These are phyloP conservation scores for Sporothrix mexicana DNA, from an alignment of 2,329 filamentous ascomycete species.

Conservation along the genomic window DNA sequence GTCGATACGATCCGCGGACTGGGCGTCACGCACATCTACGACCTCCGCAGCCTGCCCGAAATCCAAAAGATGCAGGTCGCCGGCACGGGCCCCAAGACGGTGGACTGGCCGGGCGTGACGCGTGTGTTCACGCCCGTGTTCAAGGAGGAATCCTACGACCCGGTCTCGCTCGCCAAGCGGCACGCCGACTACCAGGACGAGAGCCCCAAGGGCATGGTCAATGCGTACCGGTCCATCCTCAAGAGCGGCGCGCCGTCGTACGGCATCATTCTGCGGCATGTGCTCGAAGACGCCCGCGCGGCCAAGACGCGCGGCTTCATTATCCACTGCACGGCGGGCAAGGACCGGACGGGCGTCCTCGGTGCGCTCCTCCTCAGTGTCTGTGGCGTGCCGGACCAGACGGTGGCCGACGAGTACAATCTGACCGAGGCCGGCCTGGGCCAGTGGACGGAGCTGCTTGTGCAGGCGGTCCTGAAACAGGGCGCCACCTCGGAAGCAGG, in stretches of 20 bases:
- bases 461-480: constrained; percentile 56
- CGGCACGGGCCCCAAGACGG: constrained; percentile 43
- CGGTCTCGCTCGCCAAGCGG: constrained; percentile 66
- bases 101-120: constrained; percentile 57
- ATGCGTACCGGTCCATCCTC: constrained; percentile 60
- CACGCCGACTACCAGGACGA: constrained; percentile 64
- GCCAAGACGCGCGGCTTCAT: constrained; percentile 20
- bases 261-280: constrained; percentile 50
- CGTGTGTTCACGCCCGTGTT: constrained; percentile 71
- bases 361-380: constrained; percentile 69
- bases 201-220: constrained; percentile 45
- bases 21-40: constrained; percentile 69
- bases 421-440: constrained; percentile 68
- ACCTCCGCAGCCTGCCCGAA: constrained; percentile 69
- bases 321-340: constrained; percentile 77
- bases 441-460: constrained; percentile 57
- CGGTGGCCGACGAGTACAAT: constrained; percentile 71
- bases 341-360: constrained; percentile 76
- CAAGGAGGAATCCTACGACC: constrained; percentile 62
- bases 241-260: constrained; percentile 56
- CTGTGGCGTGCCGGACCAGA: constrained; percentile 63
- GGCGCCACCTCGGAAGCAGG: constrained; percentile 53
- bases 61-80: constrained; percentile 52
- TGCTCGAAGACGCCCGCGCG: constrained; percentile 50
- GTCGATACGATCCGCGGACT: constrained; percentile 58